Percentiles rank a stretch among this genome's conserved stretches.
These are phyloP conservation scores for Ceriops zippeliana DNA, from an alignment of 345 rosid genomes.

Conservation along the genomic window DNA sequence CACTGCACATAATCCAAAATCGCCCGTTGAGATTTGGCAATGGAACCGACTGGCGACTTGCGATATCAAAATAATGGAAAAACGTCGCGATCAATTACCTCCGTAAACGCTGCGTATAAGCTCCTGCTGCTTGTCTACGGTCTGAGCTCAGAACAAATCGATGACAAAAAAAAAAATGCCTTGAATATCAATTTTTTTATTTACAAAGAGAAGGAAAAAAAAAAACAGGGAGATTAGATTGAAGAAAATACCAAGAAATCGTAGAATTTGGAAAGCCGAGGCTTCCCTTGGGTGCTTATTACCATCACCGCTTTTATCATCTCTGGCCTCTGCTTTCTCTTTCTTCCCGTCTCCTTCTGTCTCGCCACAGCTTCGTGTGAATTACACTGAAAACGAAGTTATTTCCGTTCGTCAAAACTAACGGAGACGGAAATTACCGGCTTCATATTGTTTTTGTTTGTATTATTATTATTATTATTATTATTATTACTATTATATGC, in stretches of 20 bases:
- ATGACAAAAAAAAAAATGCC: too few relatives aligned
- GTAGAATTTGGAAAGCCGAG: conserved; percentile 85
- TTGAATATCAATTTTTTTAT: not conserved
- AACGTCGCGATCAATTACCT: conserved; percentile 36
- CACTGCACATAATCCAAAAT: conserved; percentile 36
- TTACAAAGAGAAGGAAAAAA: not conserved
- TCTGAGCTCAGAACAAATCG: conserved; percentile 28
- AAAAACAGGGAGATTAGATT: not conserved
- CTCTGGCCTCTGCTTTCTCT: not conserved
- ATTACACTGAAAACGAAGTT: too few relatives aligned
- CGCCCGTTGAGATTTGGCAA: not conserved
- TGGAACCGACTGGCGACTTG: not conserved
- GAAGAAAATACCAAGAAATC: conserved; percentile 50
- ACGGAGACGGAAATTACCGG: too few relatives aligned
- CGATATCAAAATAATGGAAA: not conserved
- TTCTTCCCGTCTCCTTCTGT: too few relatives aligned
- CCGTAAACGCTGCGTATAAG: conserved; percentile 73
- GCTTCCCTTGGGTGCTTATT: conserved; percentile 87
- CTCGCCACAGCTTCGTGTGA: too few relatives aligned
- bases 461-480: too few relatives aligned
- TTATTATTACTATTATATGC: too few relatives aligned
- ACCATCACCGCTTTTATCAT: conserved; percentile 90
- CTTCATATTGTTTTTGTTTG: too few relatives aligned
- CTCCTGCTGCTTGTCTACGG: conserved; percentile 85
- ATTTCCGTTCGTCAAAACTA: too few relatives aligned